phyloP scores from a whole-genome alignment of 1,284 basidiomycete species.

The Xerocomus nothofagi region DNA sequence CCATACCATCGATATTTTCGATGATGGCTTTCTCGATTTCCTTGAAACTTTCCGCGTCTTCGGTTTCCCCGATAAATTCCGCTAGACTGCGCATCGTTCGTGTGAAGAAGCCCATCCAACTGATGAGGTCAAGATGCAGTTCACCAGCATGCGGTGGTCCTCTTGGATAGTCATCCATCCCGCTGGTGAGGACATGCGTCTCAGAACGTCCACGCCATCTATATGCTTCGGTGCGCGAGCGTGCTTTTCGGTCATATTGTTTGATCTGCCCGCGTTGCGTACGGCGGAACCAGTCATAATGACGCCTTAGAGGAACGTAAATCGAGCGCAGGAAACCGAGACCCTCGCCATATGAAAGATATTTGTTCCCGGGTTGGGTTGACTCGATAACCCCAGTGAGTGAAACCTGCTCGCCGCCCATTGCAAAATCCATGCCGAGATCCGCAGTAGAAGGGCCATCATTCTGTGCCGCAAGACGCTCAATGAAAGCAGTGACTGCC shows the following conservation, averaged over 20 bases:
- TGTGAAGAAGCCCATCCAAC: slow-evolving; percentile 94
- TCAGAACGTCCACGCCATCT: slow-evolving; percentile 91
- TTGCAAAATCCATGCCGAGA: slow-evolving; percentile 61
- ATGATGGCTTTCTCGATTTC: slow-evolving; percentile 80
- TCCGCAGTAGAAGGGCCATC: slow-evolving; percentile 54
- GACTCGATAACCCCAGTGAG: slow-evolving; percentile 34
- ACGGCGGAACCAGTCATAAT: slow-evolving; percentile 94
- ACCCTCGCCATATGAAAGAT: slow-evolving; percentile 63
- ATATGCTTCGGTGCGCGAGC: slow-evolving; percentile 87
- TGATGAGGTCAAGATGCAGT: slow-evolving; percentile 88
- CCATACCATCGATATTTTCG: slow-evolving; percentile 81
- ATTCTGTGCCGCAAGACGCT: slow-evolving; percentile 56
- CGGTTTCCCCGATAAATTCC: slow-evolving; percentile 76
- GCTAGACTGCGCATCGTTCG: slow-evolving; percentile 87
- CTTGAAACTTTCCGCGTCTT: slow-evolving; percentile 75
- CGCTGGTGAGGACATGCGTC: slow-evolving; percentile 87
- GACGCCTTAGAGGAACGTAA: slow-evolving; percentile 81
- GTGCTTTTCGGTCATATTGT: slow-evolving; percentile 80
- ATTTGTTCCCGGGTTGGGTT: slow-evolving; percentile 41
- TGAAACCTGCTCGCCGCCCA: slow-evolving; percentile 48
- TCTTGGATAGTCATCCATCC: slow-evolving; percentile 94
- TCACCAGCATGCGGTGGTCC: slow-evolving; percentile 87
- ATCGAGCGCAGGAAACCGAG: slow-evolving; percentile 73
- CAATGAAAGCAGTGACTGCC: slow-evolving; percentile 86
- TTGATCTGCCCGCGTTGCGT: slow-evolving; percentile 93